Percentiles rank a stretch among this genome's conserved stretches.
These are phyloP conservation scores for Prunus kanzakura DNA, from an alignment of 306 rosid genomes.

Conservation along the genomic window DNA sequence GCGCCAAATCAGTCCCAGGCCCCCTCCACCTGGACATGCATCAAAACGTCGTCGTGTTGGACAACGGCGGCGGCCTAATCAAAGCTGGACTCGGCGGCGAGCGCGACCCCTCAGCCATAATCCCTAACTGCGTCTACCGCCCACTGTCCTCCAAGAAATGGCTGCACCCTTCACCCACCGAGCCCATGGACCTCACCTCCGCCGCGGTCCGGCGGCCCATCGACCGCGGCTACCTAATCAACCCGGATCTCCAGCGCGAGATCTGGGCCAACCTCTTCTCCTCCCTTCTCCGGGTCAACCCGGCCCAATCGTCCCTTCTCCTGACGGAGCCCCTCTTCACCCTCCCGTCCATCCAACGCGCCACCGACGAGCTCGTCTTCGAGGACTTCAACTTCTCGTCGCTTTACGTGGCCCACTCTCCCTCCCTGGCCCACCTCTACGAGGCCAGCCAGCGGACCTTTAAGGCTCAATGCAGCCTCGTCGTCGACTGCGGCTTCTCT, in stretches of 20 bases:
- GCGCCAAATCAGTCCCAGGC: neutral
- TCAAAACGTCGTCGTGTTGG: conserved; percentile 65
- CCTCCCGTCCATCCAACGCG: conserved; percentile 77
- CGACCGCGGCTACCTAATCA: conserved; percentile 84
- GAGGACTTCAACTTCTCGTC: conserved; percentile 79
- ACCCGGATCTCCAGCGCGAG: conserved; percentile 91
- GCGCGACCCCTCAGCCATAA: conserved; percentile 55
- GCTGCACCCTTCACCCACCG: conserved; percentile 62
- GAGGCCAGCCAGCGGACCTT: conserved; percentile 69
- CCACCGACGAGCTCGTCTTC: conserved; percentile 79
- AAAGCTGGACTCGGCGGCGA: conserved; percentile 87
- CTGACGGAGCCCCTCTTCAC: conserved; percentile 85
- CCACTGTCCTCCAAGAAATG: conserved; percentile 76
- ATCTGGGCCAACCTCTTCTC: conserved; percentile 88
- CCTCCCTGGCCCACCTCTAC: conserved; percentile 75
- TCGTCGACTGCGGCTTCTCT: conserved; percentile 89
- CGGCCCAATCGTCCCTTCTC: conserved; percentile 67
- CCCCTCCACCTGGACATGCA: conserved; percentile 10
- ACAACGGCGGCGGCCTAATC: conserved; percentile 92
- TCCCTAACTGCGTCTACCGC: conserved; percentile 80
- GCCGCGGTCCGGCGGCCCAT: conserved; percentile 89
- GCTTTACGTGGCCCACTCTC: conserved; percentile 65
- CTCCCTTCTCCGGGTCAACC: conserved; percentile 56
- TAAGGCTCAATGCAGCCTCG: conserved; percentile 83
- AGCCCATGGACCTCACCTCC: conserved; percentile 70